Percentiles rank a stretch among this genome's conserved stretches.
phyloP scores from a whole-genome alignment of 768 basidiomycete species.

The Phaeotremella fagi region DNA sequence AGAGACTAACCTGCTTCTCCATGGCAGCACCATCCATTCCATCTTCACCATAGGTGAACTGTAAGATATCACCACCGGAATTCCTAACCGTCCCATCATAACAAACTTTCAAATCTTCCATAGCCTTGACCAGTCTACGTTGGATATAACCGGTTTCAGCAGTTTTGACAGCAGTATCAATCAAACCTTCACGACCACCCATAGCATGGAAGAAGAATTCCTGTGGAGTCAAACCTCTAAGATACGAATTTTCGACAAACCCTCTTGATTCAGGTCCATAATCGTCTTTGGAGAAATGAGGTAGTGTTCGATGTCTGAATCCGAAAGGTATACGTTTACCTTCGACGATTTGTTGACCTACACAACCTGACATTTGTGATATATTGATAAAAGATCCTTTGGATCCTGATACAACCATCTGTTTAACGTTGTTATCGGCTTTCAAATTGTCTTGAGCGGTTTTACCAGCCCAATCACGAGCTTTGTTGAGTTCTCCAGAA shows the following conservation, averaged over 20 bases:
- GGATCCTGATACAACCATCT: conserved; percentile 99
- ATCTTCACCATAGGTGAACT: conserved; percentile 96
- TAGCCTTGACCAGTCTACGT: conserved; percentile 91
- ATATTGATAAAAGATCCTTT: conserved; percentile 98
- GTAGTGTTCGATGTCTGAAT: conserved; percentile 90
- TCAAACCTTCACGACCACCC: conserved; percentile 98
- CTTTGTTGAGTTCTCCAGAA: conserved; percentile 83
- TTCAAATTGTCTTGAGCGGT: conserved; percentile 96
- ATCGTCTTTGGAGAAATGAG: conserved; percentile 97
- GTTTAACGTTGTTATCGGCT: conserved; percentile 99
- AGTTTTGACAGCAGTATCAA: conserved; percentile 99
- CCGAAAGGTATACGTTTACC: conserved; percentile 98
- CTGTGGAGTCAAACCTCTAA: conserved; percentile 91
- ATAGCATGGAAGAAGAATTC: conserved; percentile 99
- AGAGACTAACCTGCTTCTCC: conserved; percentile 65
- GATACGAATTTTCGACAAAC: conserved; percentile 97
- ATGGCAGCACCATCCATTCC: conserved; percentile 98
- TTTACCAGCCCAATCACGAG: conserved; percentile 92
- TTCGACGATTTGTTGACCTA: conserved; percentile 96
- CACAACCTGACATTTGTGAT: conserved; percentile 99
- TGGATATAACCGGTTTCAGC: conserved; percentile 99
- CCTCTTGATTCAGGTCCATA: conserved; percentile 96
- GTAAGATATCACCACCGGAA: conserved; percentile 90
- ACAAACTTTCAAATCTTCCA: conserved; percentile 95
- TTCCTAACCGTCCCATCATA: conserved; percentile 98